A percentile compares a stretch with the other conserved stretches of the same genome.
Conservation (phyloP, 2,329 filamentous ascomycete genomes). For the Alternaria sp. region DNA sequence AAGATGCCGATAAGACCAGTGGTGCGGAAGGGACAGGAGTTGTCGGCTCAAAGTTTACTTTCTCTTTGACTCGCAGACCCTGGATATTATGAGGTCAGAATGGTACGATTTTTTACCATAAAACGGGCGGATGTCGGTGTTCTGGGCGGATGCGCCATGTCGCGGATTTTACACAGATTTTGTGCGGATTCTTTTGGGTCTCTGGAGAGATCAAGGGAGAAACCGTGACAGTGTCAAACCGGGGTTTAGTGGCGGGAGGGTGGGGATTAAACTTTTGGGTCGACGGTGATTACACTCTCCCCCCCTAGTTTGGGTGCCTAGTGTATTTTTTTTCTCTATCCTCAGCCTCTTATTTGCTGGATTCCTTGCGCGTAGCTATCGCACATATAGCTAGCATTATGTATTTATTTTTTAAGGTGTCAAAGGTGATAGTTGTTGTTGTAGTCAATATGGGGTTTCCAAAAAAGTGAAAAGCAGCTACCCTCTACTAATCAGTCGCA, state of each 20-base stretch:
- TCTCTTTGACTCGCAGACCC: neutral
- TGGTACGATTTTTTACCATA: constrained; percentile 8
- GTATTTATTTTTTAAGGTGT: too few relatives aligned
- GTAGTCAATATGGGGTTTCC: too few relatives aligned
- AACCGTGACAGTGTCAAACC: constrained; percentile 1
- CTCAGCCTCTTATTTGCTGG: too few relatives aligned
- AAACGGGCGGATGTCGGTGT: constrained; percentile 6
- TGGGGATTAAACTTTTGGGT: constrained; percentile 2
- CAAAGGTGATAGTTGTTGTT: too few relatives aligned
- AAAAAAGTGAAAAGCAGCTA: too few relatives aligned
- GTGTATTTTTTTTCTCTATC: too few relatives aligned
- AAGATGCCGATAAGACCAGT: constrained; percentile 3
- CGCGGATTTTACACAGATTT: neutral
- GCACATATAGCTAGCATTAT: too few relatives aligned
- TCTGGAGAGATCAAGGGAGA: neutral
- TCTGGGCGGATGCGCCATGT: neutral
- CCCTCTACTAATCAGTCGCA: too few relatives aligned
- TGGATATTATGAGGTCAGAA: constrained; percentile 2
- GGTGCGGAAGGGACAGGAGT: constrained; percentile 1
- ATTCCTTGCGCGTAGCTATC: too few relatives aligned
- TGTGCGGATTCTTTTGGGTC: too few relatives aligned
- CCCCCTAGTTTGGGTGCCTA: too few relatives aligned
- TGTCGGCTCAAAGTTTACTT: neutral
- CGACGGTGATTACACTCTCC: neutral
- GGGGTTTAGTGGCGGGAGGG: neutral